Evolutionary conservation across 179 eudicot genomes (phyloP), one percentile per base, ranked within the genome.

Genomic region (Pouteria campechiana): DNA sequence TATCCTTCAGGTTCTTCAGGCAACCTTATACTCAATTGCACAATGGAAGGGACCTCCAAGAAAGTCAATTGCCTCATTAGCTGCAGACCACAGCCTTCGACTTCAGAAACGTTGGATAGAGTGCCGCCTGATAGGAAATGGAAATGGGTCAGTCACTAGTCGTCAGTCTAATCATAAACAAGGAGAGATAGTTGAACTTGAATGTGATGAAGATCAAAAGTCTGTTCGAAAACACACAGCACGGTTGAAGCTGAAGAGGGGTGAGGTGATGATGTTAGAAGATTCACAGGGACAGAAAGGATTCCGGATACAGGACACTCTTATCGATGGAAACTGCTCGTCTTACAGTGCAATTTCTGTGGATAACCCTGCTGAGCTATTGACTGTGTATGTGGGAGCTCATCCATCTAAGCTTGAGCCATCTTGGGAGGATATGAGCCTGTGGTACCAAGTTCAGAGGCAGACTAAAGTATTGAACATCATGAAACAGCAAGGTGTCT

Each of bases 361-460:
- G 8, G 94, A 84, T 34, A 58, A 61, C 50, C 81, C 78, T 0
- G 36, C 50, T 0, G 64, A 70, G 25, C 25, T 70, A 14, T 50
- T 77, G 62, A 67, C 71, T 7, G 50, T 87, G 43, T 73, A 83
- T 38, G 68, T 80, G 17, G 96, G 94, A 47, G 84, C 87, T 11
- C 96, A 83, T 58, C 83, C 96, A 32, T 83, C 92, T 27, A 73
- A 79, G 18, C 55, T 87, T 25, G 96, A 83, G 49, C 94, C 90
- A 5, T 76, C 87, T 15, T 79, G 83, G 83, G 92, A 87, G 48
- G 94, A 83, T 62, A 87, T 87, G 96, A 77, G 80, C 34, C 66
- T 83, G 12, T 87, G 96, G 96, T 87, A 87, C 66, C 96, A 72
- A 60, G 96, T 87, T 0, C 96, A 87, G 44, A 70, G 96, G 67